Percentiles rank a stretch among this genome's conserved stretches.
Evolutionary conservation across 1,284 basidiomycete species (phyloP).

Genomic region (Porodaedalea pini): DNA sequence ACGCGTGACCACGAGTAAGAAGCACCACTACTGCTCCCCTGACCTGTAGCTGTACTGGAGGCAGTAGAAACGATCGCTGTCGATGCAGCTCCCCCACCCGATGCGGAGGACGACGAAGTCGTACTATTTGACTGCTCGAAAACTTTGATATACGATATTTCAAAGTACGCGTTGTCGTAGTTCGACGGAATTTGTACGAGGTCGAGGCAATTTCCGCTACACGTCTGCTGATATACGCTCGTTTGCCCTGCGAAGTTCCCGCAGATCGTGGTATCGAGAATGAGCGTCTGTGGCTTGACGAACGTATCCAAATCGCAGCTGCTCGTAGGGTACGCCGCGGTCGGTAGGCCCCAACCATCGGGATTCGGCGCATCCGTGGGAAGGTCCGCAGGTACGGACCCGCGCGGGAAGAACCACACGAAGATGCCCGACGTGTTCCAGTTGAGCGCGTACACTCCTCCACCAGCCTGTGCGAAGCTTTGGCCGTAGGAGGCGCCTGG

Average conservation of each 20-base stretch:
- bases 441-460: slow-evolving; percentile 43
- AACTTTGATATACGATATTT: slow-evolving; percentile 19
- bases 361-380: slow-evolving; percentile 17
- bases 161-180: slow-evolving; percentile 21
- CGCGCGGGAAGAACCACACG: slow-evolving; percentile 41
- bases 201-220: slow-evolving; percentile 16
- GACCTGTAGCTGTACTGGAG: too few relatives aligned
- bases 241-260: slow-evolving; percentile 23
- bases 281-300: slow-evolving; percentile 20
- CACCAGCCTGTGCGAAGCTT: slow-evolving; percentile 37
- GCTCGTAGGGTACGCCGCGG: slow-evolving; percentile 16
- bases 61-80: too few relatives aligned
- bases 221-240: slow-evolving; percentile 20
- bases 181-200: slow-evolving; percentile 19
- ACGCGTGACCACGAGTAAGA: too few relatives aligned
- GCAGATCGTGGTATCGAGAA: slow-evolving; percentile 25
- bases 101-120: neutral
- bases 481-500: slow-evolving; percentile 35
- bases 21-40: neutral
- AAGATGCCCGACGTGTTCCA: slow-evolving; percentile 41
- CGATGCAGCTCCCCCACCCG: neutral
- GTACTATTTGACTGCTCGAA: slow-evolving; percentile 17
- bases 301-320: slow-evolving; percentile 16
- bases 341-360: slow-evolving; percentile 18
- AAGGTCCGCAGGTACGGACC: slow-evolving; percentile 14